Evolutionary conservation across 768 basidiomycete species (phyloP), one percentile per base, ranked within the genome.

Genomic region (Cytidiella melzeri): DNA sequence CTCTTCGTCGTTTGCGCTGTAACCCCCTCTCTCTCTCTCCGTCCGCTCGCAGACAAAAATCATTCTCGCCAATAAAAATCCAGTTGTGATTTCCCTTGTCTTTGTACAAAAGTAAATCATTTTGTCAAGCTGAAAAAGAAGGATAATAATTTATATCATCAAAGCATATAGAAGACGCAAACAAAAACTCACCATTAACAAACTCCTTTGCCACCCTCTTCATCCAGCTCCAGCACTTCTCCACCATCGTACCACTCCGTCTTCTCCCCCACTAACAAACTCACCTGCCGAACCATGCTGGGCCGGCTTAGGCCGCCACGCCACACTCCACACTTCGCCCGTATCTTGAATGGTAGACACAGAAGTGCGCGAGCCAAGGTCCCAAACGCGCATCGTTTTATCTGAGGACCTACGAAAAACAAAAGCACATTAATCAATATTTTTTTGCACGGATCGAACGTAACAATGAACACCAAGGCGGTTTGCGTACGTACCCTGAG

Each of bases 361-460:
- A 10, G 80, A 79, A 1, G 81, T 70, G 4, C 87, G 81, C 5
- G 87, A 77, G 3, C 73, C 77, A 45, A 92, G 75, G 57, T 93
- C 91, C 91, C 91, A 93, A 6, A 92, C 80, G 60, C 90, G 91
- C 54, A 90, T 80, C 1, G 80, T 84, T 65, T 86, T 88, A 65
- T 93, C 91, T 10, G 88, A 84, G 40, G 90, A 91, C 15, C 89
- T 89, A 47, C 41, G 24, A 38, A 40, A 21, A n/a, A n/a, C n/a
- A 38, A 20, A 12, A 45, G 43, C 28, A 3, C 6, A 9, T 6
- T 12, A 7, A 26, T 6, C 15, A 5, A n/a, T n/a, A n/a, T n/a
- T n/a, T n/a, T n/a, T n/a, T n/a, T n/a, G n/a, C n/a, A n/a, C 21
- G 30, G 40, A 10, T 19, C 50, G 15, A 13, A 56, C 5, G 48